These are phyloP conservation scores for Samsoniella hepiali DNA, from an alignment of 2,329 filamentous ascomycete species.

Conservation along the genomic window DNA sequence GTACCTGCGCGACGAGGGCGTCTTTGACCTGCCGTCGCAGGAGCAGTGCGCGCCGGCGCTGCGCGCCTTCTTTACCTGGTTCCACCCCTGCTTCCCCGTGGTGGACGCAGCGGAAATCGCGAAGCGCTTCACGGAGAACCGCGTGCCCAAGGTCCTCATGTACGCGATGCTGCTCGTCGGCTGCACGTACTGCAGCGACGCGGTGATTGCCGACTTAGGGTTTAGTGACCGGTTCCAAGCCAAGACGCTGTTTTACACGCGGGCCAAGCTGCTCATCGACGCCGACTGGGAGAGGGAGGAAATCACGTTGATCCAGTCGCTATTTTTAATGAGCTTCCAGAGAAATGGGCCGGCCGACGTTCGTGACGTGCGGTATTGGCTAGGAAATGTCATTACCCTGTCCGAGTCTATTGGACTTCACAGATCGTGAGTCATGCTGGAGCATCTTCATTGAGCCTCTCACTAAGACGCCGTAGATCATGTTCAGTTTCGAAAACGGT, in stretches of 20 bases:
- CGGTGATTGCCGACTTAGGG: slow-evolving; percentile 41
- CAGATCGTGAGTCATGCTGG: slow-evolving; percentile 31
- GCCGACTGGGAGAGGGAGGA: slow-evolving; percentile 51
- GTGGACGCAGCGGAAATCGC: slow-evolving; percentile 45
- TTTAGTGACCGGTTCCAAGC: slow-evolving; percentile 47
- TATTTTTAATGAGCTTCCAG: slow-evolving; percentile 57
- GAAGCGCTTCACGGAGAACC: slow-evolving; percentile 36
- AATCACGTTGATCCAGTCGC: slow-evolving; percentile 46
- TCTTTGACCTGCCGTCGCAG: slow-evolving; percentile 44
- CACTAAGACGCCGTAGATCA: slow-evolving; percentile 22
- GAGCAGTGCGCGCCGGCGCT: slow-evolving; percentile 42
- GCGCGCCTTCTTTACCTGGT: slow-evolving; percentile 53
- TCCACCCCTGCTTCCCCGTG: slow-evolving; percentile 55
- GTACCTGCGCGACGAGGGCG: slow-evolving; percentile 44
- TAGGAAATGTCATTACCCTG: slow-evolving; percentile 48
- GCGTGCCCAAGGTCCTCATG: slow-evolving; percentile 47
- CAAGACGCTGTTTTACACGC: slow-evolving; percentile 48
- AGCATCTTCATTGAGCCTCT: too few relatives aligned
- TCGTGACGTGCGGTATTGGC: slow-evolving; percentile 48
- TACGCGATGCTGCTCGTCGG: slow-evolving; percentile 55
- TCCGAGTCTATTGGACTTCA: slow-evolving; percentile 49
- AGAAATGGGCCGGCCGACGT: slow-evolving; percentile 46
- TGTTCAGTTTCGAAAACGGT: slow-evolving; percentile 28
- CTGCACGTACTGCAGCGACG: slow-evolving; percentile 49
- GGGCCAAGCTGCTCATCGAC: slow-evolving; percentile 50